Conservation (phyloP, 2,329 filamentous ascomycete species). For the Colletotrichum camelliae region DNA sequence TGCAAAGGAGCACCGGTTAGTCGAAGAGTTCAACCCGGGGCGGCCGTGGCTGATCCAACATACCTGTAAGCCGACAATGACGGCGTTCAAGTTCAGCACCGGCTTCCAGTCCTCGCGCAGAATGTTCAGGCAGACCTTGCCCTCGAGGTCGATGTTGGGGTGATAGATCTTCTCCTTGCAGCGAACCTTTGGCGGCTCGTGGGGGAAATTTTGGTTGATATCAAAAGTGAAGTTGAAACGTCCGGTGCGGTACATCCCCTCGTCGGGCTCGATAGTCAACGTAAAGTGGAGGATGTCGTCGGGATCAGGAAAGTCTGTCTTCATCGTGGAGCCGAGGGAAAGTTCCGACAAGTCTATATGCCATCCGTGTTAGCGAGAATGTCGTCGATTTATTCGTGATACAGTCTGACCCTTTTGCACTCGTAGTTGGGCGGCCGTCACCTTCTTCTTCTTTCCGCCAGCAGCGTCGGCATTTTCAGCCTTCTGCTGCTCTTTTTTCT, state of each 20-base stretch:
- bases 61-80: constrained; percentile 92
- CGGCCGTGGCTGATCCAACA: constrained; percentile 23
- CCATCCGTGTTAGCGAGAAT: background rate
- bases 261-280: constrained; percentile 83
- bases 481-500: constrained; percentile 98
- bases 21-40: background rate
- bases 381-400: background rate
- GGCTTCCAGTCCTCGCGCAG: constrained; percentile 99
- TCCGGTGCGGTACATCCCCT: constrained; percentile 87
- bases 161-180: constrained; percentile 99
- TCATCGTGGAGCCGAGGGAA: constrained; percentile 80
- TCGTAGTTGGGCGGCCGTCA: constrained; percentile 92
- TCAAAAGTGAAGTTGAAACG: constrained; percentile 88
- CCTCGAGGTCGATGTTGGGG: constrained; percentile 96
- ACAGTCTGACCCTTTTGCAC: constrained; percentile 83
- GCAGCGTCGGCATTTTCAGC: constrained; percentile 81
- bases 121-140: constrained; percentile 98
- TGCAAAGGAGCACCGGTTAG: constrained; percentile 43
- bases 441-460: constrained; percentile 94
- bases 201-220: constrained; percentile 94
- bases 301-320: constrained; percentile 79
- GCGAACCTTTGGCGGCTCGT: constrained; percentile 96
- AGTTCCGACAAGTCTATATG: constrained; percentile 78
- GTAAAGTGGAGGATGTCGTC: constrained; percentile 88
- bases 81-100: constrained; percentile 93